Percentiles rank a stretch among this genome's conserved stretches.
Evolutionary conservation across 129 eudicot genomes (phyloP).

Genomic region (Artemisia tridentata): DNA sequence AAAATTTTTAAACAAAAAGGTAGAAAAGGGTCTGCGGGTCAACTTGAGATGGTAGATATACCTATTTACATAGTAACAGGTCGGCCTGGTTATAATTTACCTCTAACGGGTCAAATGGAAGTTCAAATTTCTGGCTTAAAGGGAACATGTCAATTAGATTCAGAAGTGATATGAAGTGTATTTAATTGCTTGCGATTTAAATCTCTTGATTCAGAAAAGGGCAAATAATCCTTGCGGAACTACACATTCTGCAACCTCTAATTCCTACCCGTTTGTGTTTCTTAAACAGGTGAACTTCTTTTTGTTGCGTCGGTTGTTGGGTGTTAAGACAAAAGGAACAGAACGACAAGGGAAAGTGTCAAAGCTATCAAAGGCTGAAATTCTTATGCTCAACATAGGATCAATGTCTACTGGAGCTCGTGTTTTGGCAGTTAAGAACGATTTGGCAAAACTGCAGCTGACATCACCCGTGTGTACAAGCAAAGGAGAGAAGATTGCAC

Average conservation of each 20-base stretch:
- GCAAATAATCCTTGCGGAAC: too few relatives aligned
- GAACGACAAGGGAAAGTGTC: conserved; percentile 92
- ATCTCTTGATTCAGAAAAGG: too few relatives aligned
- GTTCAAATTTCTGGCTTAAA: too few relatives aligned
- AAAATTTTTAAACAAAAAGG: too few relatives aligned
- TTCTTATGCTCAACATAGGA: conserved; percentile 92
- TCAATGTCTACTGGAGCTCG: conserved; percentile 99
- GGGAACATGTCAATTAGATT: too few relatives aligned
- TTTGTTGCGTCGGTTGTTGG: conserved; percentile 76
- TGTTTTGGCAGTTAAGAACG: conserved; percentile 85
- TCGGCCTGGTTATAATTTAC: too few relatives aligned
- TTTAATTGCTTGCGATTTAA: too few relatives aligned
- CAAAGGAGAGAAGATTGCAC: conserved; percentile 92
- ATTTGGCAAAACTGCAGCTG: conserved; percentile 83
- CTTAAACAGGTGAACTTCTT: conserved; percentile 78
- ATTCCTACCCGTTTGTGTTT: neutral
- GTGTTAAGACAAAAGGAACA: conserved; percentile 92
- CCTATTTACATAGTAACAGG: too few relatives aligned
- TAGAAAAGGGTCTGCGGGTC: neutral
- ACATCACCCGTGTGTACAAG: conserved; percentile 98
- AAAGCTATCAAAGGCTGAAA: conserved; percentile 75
- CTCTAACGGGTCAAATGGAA: too few relatives aligned
- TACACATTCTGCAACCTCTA: neutral
- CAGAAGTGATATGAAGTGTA: too few relatives aligned
- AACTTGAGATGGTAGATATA: neutral